A percentile compares a stretch with the other conserved stretches of the same genome.
These are phyloP conservation scores for Candida montana DNA, from an alignment of 805 yeast genomes.

Conservation along the genomic window DNA sequence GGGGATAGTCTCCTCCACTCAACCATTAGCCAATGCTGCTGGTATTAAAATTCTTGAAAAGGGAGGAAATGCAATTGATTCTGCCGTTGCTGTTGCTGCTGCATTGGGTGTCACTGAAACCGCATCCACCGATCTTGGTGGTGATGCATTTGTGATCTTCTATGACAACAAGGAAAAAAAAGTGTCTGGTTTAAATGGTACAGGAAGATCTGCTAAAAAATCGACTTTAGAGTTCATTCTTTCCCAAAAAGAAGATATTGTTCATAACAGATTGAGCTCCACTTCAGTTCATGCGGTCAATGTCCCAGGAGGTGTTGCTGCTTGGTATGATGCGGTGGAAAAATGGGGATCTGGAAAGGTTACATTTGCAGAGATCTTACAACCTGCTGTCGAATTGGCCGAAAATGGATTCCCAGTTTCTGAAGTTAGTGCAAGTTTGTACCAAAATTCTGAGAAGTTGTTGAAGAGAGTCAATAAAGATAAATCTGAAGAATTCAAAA, in stretches of 20 bases:
- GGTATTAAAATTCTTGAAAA: constrained; percentile 57
- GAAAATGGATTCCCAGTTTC: constrained; percentile 62
- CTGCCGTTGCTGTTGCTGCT: constrained; percentile 56
- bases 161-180: constrained; percentile 44
- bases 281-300: constrained; percentile 55
- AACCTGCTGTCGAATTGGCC: constrained; percentile 66
- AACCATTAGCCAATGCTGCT: constrained; percentile 73
- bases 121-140: constrained; percentile 59
- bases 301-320: constrained; percentile 79
- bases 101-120: constrained; percentile 54
- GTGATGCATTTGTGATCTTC: constrained; percentile 61
- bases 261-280: constrained; percentile 44
- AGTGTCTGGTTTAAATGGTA: constrained; percentile 68
- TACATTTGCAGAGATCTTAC: constrained; percentile 48
- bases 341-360: constrained; percentile 72
- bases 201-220: constrained; percentile 60
- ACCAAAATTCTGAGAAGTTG: constrained; percentile 38
- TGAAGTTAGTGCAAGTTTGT: constrained; percentile 47
- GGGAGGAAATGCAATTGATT: constrained; percentile 74
- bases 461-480: constrained; percentile 31
- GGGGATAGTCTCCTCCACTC: constrained; percentile 72
- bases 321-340: constrained; percentile 67
- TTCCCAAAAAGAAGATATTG: constrained; percentile 32
- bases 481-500: constrained; percentile 27
- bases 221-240: constrained; percentile 44